These are phyloP conservation scores for Lentinula edodes DNA, from an alignment of 768 basidiomycete genomes.

Conservation along the genomic window DNA sequence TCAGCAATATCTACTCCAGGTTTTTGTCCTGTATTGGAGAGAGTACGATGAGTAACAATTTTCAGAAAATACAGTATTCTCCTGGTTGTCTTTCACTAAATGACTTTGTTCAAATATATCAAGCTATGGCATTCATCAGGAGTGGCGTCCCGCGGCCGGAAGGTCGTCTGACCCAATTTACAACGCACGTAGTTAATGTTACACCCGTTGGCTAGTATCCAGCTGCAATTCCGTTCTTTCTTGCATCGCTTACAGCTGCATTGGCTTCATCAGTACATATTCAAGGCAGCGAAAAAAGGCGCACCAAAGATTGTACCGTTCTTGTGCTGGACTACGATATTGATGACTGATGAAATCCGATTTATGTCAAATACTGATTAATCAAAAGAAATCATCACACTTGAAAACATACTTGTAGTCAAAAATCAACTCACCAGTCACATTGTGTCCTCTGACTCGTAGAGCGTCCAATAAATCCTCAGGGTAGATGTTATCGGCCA, in stretches of 20 bases:
- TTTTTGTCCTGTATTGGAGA: neutral
- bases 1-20: neutral
- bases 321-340: conserved; percentile 46
- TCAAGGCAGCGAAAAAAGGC: conserved; percentile 16
- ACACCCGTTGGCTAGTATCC: conserved; percentile 50
- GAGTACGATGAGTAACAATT: neutral
- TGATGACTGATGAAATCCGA: conserved; percentile 71
- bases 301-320: conserved; percentile 61
- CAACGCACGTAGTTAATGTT: neutral
- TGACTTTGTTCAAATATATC: neutral
- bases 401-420: neutral
- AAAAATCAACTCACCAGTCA: conserved; percentile 33
- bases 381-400: neutral
- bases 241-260: conserved; percentile 81
- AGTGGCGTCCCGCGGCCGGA: neutral
- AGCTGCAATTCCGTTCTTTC: conserved; percentile 89
- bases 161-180: neutral
- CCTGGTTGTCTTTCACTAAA: neutral
- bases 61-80: neutral
- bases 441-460: conserved; percentile 44
- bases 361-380: conserved; percentile 56
- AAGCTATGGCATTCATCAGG: neutral
- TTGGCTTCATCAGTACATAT: neutral
- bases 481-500: conserved; percentile 42
- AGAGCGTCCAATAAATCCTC: conserved; percentile 35